Evolutionary conservation across 495 filamentous ascomycete genomes (phyloP).

Genomic region (Bryoglossum gracile): DNA sequence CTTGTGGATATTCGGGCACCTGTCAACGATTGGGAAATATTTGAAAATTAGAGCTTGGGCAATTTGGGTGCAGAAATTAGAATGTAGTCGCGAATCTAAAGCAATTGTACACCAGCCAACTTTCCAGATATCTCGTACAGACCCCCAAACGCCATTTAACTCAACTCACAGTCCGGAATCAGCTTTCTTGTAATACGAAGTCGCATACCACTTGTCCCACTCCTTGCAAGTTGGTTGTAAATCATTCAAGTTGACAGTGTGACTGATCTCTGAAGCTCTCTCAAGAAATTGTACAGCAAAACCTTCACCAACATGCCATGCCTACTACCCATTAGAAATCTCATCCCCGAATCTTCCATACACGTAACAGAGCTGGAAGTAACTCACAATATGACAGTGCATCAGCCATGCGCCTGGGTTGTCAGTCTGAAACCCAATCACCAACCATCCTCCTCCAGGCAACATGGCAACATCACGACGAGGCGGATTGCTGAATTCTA

Average conservation of each 20-base stretch:
- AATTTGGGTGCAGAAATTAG: no score
- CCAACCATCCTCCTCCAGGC: constrained; percentile 31
- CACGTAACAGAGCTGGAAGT: no score
- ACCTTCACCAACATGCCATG: constrained; percentile 45
- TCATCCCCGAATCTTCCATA: neutral
- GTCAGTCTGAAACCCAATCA: constrained; percentile 49
- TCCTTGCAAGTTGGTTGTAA: neutral
- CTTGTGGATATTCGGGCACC: no score
- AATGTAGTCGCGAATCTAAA: no score
- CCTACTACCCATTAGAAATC: constrained; percentile 1
- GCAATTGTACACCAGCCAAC: no score
- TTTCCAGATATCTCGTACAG: no score
- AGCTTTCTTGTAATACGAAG: constrained; percentile 4
- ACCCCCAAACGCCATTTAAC: neutral
- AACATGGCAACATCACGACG: constrained; percentile 47
- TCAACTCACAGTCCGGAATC: constrained; percentile 11
- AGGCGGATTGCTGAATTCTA: constrained; percentile 39
- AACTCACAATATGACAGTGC: constrained; percentile 46
- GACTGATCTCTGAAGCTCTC: constrained; percentile 32
- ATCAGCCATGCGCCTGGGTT: constrained; percentile 51
- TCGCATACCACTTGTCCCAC: constrained; percentile 7
- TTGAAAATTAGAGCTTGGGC: no score
- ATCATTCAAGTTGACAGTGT: neutral
- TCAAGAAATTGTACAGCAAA: constrained; percentile 44
- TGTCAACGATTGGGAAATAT: no score